Evolutionary conservation across 2,329 filamentous ascomycete genomes (phyloP).

Genomic region (Trematosphaeria pertusa): DNA sequence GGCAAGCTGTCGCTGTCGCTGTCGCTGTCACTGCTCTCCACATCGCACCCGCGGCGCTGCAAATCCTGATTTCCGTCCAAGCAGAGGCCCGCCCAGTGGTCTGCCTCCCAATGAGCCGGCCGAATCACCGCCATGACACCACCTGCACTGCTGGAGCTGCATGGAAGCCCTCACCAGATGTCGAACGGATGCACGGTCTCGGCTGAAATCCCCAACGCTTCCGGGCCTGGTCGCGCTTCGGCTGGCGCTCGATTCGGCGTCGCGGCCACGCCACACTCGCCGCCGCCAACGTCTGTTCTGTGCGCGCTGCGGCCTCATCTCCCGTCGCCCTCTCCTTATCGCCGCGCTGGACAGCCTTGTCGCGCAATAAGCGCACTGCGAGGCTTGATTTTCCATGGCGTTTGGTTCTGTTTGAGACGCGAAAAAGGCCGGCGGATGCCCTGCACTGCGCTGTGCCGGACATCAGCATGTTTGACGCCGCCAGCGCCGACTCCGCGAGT

Average conservation of each 20-base stretch:
- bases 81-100: not conserved
- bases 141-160: not conserved
- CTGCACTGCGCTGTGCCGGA: too few species aligned
- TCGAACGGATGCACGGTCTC: slow-evolving; percentile 12
- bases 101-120: not conserved
- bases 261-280: slow-evolving; percentile 6
- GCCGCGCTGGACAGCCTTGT: too few species aligned
- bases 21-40: too few species aligned
- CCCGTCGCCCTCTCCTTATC: not conserved
- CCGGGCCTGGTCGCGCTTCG: slow-evolving; percentile 7
- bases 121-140: slow-evolving; percentile 1
- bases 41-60: not conserved
- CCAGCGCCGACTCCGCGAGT: not conserved
- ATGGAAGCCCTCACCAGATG: not conserved
- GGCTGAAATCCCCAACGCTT: slow-evolving; percentile 11
- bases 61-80: slow-evolving; percentile 4
- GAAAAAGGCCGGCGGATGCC: too few species aligned
- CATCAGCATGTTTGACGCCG: too few species aligned
- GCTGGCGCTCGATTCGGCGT: slow-evolving; percentile 2
- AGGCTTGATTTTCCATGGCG: too few species aligned
- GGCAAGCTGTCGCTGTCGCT: not conserved
- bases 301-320: too few species aligned
- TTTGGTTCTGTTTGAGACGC: too few species aligned
- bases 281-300: too few species aligned
- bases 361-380: too few species aligned